These are phyloP conservation scores for Kazachstania africana DNA, from an alignment of 805 yeast species.

Conservation along the genomic window DNA sequence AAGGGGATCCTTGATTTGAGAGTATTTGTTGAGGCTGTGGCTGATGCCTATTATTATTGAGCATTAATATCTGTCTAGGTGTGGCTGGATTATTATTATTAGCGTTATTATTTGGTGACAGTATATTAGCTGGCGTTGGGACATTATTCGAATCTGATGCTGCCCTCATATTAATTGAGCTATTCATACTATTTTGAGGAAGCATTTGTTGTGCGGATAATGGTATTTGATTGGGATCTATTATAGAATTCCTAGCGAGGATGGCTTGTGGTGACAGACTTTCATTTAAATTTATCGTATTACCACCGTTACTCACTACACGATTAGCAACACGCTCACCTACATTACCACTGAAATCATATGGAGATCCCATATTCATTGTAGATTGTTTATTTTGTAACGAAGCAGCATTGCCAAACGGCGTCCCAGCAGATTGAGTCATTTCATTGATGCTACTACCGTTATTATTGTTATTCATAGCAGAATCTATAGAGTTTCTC, in stretches of 20 bases:
- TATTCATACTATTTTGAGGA: slow-evolving; percentile 8
- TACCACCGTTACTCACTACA: not conserved
- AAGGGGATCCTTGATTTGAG: too few species aligned
- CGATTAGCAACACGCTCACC: too few species aligned
- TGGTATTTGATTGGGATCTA: slow-evolving; percentile 14
- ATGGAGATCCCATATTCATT: too few species aligned
- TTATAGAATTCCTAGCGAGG: slow-evolving; percentile 18
- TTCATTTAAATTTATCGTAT: slow-evolving; percentile 1
- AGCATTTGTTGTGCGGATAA: slow-evolving; percentile 19
- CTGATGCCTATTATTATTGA: too few species aligned
- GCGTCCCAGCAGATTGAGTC: too few species aligned
- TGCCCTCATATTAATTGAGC: slow-evolving; percentile 2
- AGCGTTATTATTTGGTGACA: slow-evolving; percentile 1
- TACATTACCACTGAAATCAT: too few species aligned
- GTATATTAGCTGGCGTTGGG: slow-evolving; percentile 1
- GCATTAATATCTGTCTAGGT: too few species aligned
- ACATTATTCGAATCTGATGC: slow-evolving; percentile 15
- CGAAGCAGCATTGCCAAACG: too few species aligned
- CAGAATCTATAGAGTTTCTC: too few species aligned
- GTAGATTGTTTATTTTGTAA: too few species aligned
- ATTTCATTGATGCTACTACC: too few species aligned
- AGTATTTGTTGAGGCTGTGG: too few species aligned
- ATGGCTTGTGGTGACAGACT: slow-evolving; percentile 26
- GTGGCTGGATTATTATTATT: slow-evolving; percentile 1
- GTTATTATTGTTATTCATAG: slow-evolving; percentile 1